Evolutionary conservation across 805 yeast species (phyloP), one percentile per base, ranked within the genome.

Genomic region (Blastobotrys parvus): DNA sequence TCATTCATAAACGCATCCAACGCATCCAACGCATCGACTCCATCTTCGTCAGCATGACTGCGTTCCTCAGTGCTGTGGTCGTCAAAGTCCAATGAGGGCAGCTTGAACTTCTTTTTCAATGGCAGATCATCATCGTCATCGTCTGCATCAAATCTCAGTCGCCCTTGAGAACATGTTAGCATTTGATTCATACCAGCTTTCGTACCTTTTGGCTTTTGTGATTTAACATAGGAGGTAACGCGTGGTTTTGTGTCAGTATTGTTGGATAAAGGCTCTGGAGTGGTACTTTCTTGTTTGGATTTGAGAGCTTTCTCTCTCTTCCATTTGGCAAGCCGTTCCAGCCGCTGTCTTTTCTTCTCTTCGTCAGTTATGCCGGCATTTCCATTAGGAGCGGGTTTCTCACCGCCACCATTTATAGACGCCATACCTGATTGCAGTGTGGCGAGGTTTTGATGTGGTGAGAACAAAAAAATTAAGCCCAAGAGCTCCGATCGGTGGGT

Each of bases 1-100:
- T 46, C 45, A 1, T 57, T 48, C 74, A 75, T 71, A 48, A 63
- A 72, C 13, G 59, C 64, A 42, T 77, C 79, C 18, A 74, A 52
- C 0, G 77, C 67, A 47, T 74, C 80, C 8, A 54, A 56, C 3
- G 56, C 70, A 8, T 51, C 61, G 8, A 56, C 64, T 22, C 52
- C 46, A 16, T 37, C 37, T 44, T 43, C 19, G 15, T 39, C 18
- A 25, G 35, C 32, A 13, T 13, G 19, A 29, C n/a, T 29, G 41
- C 33, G 40, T 16, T 30, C 31, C 4, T 21, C 22, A 11, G 22
- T 21, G 2, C 16, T 11, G 36, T 38, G 20, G 2, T 29, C 32
- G 2, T 35, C 32, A 22, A 43, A 29, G 19, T 35, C 30, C 8
- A 43, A 43, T 7, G 39, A 40, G 13, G 42, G 15, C 17, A 27